A percentile compares a stretch with the other conserved stretches of the same genome.
phyloP scores from a whole-genome alignment of 2,329 filamentous ascomycete species.

The Beauveria rudraprayagi region DNA sequence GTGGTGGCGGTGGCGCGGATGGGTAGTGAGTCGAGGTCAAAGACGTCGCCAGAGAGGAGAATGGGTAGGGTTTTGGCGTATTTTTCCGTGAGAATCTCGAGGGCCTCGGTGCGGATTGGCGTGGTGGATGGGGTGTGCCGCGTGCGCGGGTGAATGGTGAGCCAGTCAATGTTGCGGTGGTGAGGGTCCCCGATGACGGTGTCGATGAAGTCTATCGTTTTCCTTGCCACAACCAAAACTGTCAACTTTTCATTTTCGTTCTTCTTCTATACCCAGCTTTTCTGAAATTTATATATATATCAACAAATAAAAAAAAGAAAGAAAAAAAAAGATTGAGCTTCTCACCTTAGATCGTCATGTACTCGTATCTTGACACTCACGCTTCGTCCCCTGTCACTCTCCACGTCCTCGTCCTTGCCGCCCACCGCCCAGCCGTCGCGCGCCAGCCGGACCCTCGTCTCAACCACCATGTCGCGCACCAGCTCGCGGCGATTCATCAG shows the following conservation, averaged over 20 bases:
- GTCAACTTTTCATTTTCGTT: not conserved
- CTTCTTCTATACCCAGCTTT: not conserved
- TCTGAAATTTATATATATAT: no score
- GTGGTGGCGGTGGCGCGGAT: constrained; percentile 23
- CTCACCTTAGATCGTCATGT: constrained; percentile 52
- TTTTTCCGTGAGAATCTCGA: constrained; percentile 45
- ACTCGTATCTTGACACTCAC: constrained; percentile 66
- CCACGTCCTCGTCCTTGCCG: constrained; percentile 30
- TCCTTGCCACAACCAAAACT: constrained; percentile 25
- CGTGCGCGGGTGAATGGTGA: constrained; percentile 63
- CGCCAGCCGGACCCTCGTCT: constrained; percentile 44
- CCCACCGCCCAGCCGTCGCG: constrained; percentile 46
- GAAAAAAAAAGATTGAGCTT: not conserved
- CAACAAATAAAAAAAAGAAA: not conserved
- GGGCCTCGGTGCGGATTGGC: constrained; percentile 54
- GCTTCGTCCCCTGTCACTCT: constrained; percentile 40
- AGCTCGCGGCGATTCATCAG: constrained; percentile 58
- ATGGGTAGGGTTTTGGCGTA: constrained; percentile 51
- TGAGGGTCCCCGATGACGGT: constrained; percentile 49
- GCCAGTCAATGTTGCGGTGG: constrained; percentile 52
- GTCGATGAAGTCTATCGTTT: constrained; percentile 54
- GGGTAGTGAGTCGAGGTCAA: constrained; percentile 44
- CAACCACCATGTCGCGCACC: constrained; percentile 57
- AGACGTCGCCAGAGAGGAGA: constrained; percentile 62
- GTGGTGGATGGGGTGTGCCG: constrained; percentile 51